phyloP scores from a whole-genome alignment of 2,329 filamentous ascomycete genomes.

The Colletotrichum sp. region DNA sequence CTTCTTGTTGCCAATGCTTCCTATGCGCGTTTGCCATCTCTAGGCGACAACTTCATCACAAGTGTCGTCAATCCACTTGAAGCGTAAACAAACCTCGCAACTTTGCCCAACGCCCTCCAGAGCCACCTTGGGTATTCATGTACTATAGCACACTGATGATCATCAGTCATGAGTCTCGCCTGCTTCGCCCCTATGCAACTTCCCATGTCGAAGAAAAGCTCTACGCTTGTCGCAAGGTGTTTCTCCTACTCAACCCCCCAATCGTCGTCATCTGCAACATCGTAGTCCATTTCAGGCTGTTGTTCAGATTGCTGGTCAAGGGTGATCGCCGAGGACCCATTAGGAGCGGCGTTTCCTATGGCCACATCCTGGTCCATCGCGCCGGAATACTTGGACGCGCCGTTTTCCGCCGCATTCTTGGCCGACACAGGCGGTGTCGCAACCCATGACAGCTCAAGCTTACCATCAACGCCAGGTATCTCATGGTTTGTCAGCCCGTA shows the following conservation, averaged over 20 bases:
- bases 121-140: not conserved
- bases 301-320: constrained; percentile 31
- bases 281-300: constrained; percentile 56
- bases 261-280: constrained; percentile 55
- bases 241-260: constrained; percentile 38
- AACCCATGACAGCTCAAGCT: constrained; percentile 71
- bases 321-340: constrained; percentile 16
- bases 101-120: not conserved
- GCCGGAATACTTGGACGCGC: not conserved
- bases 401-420: constrained; percentile 11
- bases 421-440: constrained; percentile 31
- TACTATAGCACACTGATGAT: not conserved
- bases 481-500: constrained; percentile 59
- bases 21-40: not conserved
- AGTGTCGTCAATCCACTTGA: not conserved
- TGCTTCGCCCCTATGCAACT: not conserved
- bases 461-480: constrained; percentile 66
- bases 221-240: not conserved
- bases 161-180: not conserved
- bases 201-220: not conserved
- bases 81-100: not conserved
- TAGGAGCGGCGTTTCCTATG: constrained; percentile 13
- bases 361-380: constrained; percentile 17
- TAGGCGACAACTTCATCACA: not conserved
- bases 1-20: not conserved